Evolutionary conservation across 495 filamentous ascomycete genomes (phyloP).

Genomic region (Collariella sp.): DNA sequence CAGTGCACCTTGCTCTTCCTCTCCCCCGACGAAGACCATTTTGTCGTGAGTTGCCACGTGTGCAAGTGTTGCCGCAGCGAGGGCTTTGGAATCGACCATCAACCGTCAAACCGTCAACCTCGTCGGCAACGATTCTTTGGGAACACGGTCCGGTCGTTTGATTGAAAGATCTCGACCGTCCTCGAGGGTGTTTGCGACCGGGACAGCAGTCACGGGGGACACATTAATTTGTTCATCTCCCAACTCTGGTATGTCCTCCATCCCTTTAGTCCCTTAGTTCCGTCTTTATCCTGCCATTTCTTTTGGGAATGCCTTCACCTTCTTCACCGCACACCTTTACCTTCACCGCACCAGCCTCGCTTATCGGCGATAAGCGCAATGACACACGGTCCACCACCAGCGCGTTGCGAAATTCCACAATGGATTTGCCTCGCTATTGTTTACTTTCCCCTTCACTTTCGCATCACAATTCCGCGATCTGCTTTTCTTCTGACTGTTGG

Average conservation of each 20-base stretch:
- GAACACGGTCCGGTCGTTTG: constrained; percentile 16
- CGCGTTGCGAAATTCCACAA: neutral
- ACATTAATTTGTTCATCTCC: constrained; percentile 99
- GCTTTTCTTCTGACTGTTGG: neutral
- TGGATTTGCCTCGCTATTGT: too few species aligned
- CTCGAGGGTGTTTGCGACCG: constrained; percentile 20
- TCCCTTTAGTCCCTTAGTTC: neutral
- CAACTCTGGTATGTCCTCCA: constrained; percentile 57
- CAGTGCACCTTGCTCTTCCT: constrained; percentile 25
- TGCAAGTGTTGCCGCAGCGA: neutral
- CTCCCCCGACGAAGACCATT: constrained; percentile 19
- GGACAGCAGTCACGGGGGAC: constrained; percentile 62
- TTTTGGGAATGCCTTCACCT: neutral
- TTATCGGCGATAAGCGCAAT: neutral
- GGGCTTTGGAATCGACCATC: too few species aligned
- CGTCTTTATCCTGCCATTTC: neutral
- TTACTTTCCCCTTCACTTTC: neutral
- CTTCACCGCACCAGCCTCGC: constrained; percentile 12
- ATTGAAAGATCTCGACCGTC: constrained; percentile 30
- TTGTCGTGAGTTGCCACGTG: constrained; percentile 25
- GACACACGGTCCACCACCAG: neutral
- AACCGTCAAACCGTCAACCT: too few species aligned
- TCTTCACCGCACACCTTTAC: neutral
- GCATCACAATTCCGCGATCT: neutral
- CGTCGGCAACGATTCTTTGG: constrained; percentile 3